Conservation (phyloP, 331 rosid genomes). For the Quercus tomentella region DNA sequence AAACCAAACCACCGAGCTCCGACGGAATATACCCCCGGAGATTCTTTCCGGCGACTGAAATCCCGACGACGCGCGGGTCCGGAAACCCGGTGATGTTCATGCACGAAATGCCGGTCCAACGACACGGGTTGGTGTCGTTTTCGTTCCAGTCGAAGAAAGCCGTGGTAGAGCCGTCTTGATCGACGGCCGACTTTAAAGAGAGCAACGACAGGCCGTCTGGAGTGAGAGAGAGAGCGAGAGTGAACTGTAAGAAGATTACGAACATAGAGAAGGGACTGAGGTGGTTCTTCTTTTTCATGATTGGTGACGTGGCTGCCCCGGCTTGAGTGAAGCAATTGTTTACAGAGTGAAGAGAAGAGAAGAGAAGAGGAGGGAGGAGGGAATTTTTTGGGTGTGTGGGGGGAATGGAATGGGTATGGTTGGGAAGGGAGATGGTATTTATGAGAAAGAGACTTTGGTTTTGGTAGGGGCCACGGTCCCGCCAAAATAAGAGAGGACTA, state of each 20-base stretch:
- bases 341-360: not conserved
- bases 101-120: slow-evolving; percentile 87
- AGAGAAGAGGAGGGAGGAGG: not conserved
- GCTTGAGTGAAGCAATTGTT: not conserved
- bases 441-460: slow-evolving; percentile 40
- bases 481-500: slow-evolving; percentile 30
- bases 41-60: slow-evolving; percentile 63
- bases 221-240: slow-evolving; percentile 39
- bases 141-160: slow-evolving; percentile 79
- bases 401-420: slow-evolving; percentile 17
- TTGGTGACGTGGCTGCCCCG: too few relatives aligned
- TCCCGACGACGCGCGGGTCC: slow-evolving; percentile 80
- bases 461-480: slow-evolving; percentile 58
- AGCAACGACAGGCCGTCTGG: slow-evolving; percentile 91
- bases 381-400: too few relatives aligned
- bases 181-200: slow-evolving; percentile 87
- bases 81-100: slow-evolving; percentile 51
- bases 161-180: slow-evolving; percentile 16
- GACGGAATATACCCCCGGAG: slow-evolving; percentile 93
- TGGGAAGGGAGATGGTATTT: slow-evolving; percentile 39
- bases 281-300: not conserved
- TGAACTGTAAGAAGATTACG: not conserved
- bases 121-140: slow-evolving; percentile 66
- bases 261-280: not conserved
- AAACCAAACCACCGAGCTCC: slow-evolving; percentile 74